Evolutionary conservation across 2,329 filamentous ascomycete genomes (phyloP), one percentile per base, ranked within the genome.

Genomic region (Pestalotiopsis sp.): DNA sequence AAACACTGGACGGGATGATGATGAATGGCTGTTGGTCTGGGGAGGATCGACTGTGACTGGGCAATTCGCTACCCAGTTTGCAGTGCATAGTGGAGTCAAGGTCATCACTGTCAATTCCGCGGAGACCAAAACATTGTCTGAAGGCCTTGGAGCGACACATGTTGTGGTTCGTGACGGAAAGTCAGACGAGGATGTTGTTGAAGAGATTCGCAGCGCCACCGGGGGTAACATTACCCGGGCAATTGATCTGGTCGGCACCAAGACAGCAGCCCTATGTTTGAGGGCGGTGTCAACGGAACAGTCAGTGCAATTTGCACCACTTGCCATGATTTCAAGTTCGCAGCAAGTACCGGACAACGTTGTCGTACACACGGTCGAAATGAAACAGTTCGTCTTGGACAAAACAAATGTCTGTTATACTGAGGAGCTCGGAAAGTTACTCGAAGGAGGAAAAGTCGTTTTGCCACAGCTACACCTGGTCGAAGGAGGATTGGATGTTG

Each of bases 1-100:
- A 60, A 59, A 38, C 57, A 68, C 31, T 64, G 71, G 68, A 65
- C 40, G 65, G 60, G n/a, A 68, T 38, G 66, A 74, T 68, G 70
- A 73, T 62, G 64, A 72, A 45, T 75, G 73, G 74, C 68, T 82
- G 36, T 70, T 82, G 12, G 75, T 83, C 36, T 83, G 81, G 82
- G 81, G 81, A 41, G 82, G 81, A 25, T 80, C 80, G 14, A 81
- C 80, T 2, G 76, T 80, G 6, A 83, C 81, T 3, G 81, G 80
- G 1, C 80, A 83, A 69, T 82, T 82, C 58, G 76, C 80, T 7
- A 80, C 78, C 12, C 81, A 83, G 70, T 72, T 83, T 31, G 81
- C 81, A 17, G 72, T 67, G 7, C 71, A 75, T 20, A 77, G 76
- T 23, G 77, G 78, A 3, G 66, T 83, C 27, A 75, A 75, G 57